These are phyloP conservation scores for Rhizophora apiculata DNA, from an alignment of 345 rosid genomes.

Conservation along the genomic window DNA sequence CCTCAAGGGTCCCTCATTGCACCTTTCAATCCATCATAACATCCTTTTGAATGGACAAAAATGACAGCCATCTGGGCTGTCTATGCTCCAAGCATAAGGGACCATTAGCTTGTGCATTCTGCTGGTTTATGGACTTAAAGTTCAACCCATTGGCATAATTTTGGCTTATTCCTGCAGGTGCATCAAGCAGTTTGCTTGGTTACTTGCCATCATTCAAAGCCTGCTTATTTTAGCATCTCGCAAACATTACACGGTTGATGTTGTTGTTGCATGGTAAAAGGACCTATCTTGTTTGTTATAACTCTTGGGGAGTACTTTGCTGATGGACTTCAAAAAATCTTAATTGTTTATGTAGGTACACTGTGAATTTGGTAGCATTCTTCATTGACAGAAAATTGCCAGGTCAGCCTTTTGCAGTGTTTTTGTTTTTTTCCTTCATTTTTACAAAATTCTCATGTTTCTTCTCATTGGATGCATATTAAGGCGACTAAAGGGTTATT, in stretches of 20 bases:
- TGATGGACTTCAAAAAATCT: neutral
- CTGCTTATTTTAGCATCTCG: conserved; percentile 83
- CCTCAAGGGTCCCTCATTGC: too few species aligned
- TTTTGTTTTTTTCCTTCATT: neutral
- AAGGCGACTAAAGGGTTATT: neutral
- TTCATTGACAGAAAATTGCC: conserved; percentile 85
- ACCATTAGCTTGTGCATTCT: too few species aligned
- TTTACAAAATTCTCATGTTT: neutral
- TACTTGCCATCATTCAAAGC: conserved; percentile 71
- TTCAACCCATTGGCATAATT: neutral
- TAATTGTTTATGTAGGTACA: conserved; percentile 57
- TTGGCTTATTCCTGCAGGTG: conserved; percentile 44
- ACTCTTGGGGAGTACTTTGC: neutral
- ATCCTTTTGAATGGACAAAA: too few species aligned
- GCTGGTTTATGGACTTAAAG: neutral
- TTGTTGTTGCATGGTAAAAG: conserved; percentile 88
- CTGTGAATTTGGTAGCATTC: conserved; percentile 79
- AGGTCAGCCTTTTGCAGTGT: conserved; percentile 42
- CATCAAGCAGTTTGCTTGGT: conserved; percentile 81
- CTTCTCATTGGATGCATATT: neutral
- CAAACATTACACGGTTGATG: conserved; percentile 90
- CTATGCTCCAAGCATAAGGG: too few species aligned
- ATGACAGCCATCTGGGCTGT: too few species aligned
- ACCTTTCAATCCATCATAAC: too few species aligned
- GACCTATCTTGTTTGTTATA: neutral